Evolutionary conservation across 805 yeast species (phyloP).

Genomic region (Monosporozyma aerobia): DNA sequence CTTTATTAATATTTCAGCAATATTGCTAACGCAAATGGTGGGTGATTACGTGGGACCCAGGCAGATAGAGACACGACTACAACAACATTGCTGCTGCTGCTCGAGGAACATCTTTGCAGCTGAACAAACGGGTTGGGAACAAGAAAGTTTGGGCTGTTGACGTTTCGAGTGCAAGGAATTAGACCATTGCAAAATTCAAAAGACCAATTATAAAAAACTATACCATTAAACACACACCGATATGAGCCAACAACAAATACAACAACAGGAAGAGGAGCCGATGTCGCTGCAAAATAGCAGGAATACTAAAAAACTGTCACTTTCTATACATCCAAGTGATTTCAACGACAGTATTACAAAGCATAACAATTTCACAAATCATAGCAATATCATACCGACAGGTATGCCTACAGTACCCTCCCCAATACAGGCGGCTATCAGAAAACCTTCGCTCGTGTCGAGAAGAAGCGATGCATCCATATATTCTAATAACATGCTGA

Average conservation of each 20-base stretch:
- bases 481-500: conserved; percentile 1
- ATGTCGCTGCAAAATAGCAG: conserved; percentile 13
- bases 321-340: conserved; percentile 3
- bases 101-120: no score
- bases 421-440: background rate
- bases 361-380: conserved; percentile 1
- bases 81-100: no score
- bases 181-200: background rate
- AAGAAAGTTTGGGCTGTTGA: background rate
- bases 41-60: no score
- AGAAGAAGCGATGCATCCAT: conserved; percentile 21
- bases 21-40: background rate
- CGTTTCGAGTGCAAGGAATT: background rate
- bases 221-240: background rate
- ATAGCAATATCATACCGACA: background rate
- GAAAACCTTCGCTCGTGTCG: conserved; percentile 2
- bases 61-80: no score
- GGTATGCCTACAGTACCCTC: background rate
- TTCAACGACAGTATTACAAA: conserved; percentile 1
- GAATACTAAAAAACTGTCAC: conserved; percentile 25
- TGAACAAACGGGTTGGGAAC: background rate
- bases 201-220: background rate
- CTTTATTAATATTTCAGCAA: background rate
- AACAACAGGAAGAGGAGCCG: background rate
- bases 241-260: background rate